These are phyloP conservation scores for Gremmenia infestans DNA, from an alignment of 2,329 filamentous ascomycete species.

Conservation along the genomic window DNA sequence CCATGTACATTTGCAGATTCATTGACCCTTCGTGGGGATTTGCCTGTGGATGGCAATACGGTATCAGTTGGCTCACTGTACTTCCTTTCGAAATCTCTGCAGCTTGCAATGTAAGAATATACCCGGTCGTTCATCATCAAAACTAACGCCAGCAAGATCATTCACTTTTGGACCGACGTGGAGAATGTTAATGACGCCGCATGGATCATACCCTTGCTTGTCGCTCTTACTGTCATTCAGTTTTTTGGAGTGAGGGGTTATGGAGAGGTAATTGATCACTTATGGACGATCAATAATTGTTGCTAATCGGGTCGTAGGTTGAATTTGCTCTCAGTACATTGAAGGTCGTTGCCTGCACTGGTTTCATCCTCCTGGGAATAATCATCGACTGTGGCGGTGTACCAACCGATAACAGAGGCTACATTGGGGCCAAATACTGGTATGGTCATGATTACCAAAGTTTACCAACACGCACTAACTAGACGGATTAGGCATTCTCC, in stretches of 20 bases:
- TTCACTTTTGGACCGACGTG: slow-evolving; percentile 64
- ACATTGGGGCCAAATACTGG: slow-evolving; percentile 59
- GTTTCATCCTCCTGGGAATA: slow-evolving; percentile 61
- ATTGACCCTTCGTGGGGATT: slow-evolving; percentile 92
- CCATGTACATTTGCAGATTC: slow-evolving; percentile 88
- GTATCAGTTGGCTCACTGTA: slow-evolving; percentile 78
- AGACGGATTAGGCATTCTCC: slow-evolving; percentile 9
- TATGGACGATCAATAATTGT: too few species aligned
- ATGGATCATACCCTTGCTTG: slow-evolving; percentile 78
- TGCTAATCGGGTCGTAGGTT: background rate
- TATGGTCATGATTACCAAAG: slow-evolving; percentile 35
- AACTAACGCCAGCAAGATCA: slow-evolving; percentile 40
- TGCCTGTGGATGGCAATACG: slow-evolving; percentile 87
- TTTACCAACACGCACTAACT: slow-evolving; percentile 29
- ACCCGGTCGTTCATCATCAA: too few species aligned
- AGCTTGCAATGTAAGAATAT: slow-evolving; percentile 53
- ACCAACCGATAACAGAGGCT: slow-evolving; percentile 40
- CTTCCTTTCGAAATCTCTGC: slow-evolving; percentile 82
- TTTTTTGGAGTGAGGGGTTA: slow-evolving; percentile 84
- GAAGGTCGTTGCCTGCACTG: slow-evolving; percentile 64
- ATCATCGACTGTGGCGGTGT: slow-evolving; percentile 54
- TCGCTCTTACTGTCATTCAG: slow-evolving; percentile 74
- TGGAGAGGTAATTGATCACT: slow-evolving; percentile 56
- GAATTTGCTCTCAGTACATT: slow-evolving; percentile 83
- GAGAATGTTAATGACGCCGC: slow-evolving; percentile 48